Conservation (phyloP, 306 rosid genomes). For the Begonia masoniana region DNA sequence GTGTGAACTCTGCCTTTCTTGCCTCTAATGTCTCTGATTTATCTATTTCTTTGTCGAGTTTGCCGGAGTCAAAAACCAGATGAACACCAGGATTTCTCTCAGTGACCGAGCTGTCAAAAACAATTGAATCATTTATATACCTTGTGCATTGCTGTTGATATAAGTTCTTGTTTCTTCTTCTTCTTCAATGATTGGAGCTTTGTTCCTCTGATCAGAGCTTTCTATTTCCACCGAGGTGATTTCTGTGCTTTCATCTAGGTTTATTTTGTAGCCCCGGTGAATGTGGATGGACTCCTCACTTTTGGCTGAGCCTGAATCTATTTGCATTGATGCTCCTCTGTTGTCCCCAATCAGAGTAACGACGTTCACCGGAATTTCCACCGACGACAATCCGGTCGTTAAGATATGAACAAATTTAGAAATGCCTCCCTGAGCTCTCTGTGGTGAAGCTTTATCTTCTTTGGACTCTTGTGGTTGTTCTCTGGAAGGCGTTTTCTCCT, state of each 20-base stretch:
- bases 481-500: slow-evolving; percentile 17
- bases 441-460: slow-evolving; percentile 19
- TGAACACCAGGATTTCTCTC: slow-evolving; percentile 59
- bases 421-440: slow-evolving; percentile 34
- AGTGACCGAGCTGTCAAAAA: slow-evolving; percentile 35
- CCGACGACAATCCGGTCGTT: slow-evolving; percentile 16
- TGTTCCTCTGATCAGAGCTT: slow-evolving; percentile 11
- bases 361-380: slow-evolving; percentile 30
- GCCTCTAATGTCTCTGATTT: slow-evolving; percentile 9
- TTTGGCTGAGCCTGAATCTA: slow-evolving; percentile 32
- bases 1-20: slow-evolving; percentile 24
- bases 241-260: slow-evolving; percentile 31
- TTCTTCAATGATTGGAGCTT: slow-evolving; percentile 8
- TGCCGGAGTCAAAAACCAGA: slow-evolving; percentile 9
- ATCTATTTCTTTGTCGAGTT: slow-evolving; percentile 7
- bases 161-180: slow-evolving; percentile 13
- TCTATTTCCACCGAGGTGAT: slow-evolving; percentile 31
- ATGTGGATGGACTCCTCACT: slow-evolving; percentile 36
- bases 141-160: slow-evolving; percentile 63
- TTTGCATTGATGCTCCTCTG: slow-evolving; percentile 62
- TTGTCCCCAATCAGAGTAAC: slow-evolving; percentile 66
- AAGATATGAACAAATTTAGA: slow-evolving; percentile 36
- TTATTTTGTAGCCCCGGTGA: slow-evolving; percentile 32
- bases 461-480: slow-evolving; percentile 12
- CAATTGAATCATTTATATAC: slow-evolving; percentile 59